Evolutionary conservation across 345 rosid genomes (phyloP).

Genomic region (Arabidopsis suecica): DNA sequence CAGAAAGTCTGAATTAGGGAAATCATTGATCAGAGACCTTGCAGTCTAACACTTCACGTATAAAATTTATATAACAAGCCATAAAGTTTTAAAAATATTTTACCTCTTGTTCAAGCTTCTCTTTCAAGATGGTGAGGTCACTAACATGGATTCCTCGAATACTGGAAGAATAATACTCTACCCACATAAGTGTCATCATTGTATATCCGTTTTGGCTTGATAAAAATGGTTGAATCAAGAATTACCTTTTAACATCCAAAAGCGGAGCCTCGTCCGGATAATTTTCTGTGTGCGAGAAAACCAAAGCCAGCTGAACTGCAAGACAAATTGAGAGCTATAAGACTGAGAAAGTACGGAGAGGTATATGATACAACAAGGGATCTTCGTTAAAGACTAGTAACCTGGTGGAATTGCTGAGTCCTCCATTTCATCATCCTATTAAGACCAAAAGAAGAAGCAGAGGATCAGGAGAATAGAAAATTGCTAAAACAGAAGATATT

Average conservation of each 20-base stretch:
- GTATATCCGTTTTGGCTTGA: background rate
- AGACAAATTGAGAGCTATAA: conserved; percentile 32
- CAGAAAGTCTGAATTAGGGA: background rate
- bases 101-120: conserved; percentile 94
- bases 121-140: conserved; percentile 80
- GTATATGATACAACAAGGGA: conserved; percentile 5
- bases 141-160: conserved; percentile 72
- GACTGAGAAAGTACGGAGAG: conserved; percentile 31
- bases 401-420: conserved; percentile 71
- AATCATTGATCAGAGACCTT: conserved; percentile 7
- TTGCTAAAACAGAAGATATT: conserved; percentile 8
- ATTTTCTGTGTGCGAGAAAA: conserved; percentile 87
- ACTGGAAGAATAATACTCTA: conserved; percentile 49
- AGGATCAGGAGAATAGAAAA: conserved; percentile 12
- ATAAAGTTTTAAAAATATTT: conserved; percentile 17
- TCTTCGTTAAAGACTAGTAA: conserved; percentile 36
- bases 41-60: background rate
- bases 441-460: conserved; percentile 20
- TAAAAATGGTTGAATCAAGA: conserved; percentile 25
- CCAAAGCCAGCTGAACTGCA: conserved; percentile 89
- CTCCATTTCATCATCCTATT: conserved; percentile 81
- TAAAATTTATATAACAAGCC: background rate
- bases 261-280: conserved; percentile 95
- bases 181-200: conserved; percentile 29
- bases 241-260: conserved; percentile 75